phyloP scores from a whole-genome alignment of 129 eudicot genomes.

The Flaveria sonorensis region DNA sequence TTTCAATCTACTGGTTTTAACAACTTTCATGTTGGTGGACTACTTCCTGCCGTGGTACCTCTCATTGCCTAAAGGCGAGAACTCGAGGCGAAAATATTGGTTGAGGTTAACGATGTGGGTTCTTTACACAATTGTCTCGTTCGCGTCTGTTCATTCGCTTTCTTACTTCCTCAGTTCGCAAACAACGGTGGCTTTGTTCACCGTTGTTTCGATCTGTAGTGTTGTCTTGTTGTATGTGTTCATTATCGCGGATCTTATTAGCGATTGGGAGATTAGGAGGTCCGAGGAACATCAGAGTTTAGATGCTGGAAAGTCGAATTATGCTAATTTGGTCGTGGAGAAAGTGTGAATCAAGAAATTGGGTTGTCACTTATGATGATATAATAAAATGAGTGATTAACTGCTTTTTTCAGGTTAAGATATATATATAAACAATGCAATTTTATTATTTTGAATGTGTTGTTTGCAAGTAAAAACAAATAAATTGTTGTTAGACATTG shows the following conservation, averaged over 20 bases:
- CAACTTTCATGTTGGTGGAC: neutral
- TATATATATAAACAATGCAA: no score
- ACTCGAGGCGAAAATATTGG: slow-evolving; percentile 6
- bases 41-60: neutral
- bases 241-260: neutral
- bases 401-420: no score
- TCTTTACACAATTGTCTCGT: neutral
- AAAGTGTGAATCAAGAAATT: neutral
- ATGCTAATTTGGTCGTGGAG: neutral
- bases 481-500: no score
- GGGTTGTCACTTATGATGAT: no score
- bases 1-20: neutral
- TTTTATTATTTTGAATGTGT: no score
- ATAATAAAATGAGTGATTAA: no score
- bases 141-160: slow-evolving; percentile 15
- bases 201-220: neutral
- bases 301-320: slow-evolving; percentile 1
- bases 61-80: slow-evolving; percentile 25
- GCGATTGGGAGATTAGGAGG: slow-evolving; percentile 9
- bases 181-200: slow-evolving; percentile 12
- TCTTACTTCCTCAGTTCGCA: neutral
- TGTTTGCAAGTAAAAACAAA: no score
- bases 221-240: neutral
- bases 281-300: neutral
- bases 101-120: slow-evolving; percentile 13